A percentile compares a stretch with the other conserved stretches of the same genome.
Evolutionary conservation across 2,329 filamentous ascomycete genomes (phyloP).

Genomic region (Trichoderma hamatum): DNA sequence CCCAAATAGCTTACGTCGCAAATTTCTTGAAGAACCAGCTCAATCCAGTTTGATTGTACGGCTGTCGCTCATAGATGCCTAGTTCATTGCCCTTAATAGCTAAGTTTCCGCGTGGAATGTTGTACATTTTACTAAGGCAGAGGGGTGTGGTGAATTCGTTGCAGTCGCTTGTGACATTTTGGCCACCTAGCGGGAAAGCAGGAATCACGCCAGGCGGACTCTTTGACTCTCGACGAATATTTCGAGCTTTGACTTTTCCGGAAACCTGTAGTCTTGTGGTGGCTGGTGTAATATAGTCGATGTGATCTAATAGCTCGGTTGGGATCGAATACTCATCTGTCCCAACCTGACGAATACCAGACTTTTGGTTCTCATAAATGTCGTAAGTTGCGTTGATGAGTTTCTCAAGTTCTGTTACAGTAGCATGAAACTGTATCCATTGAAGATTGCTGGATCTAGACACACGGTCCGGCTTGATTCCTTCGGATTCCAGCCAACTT

Average conservation of each 20-base stretch:
- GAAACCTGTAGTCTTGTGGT: background rate
- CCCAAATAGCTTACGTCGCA: background rate
- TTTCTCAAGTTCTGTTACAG: background rate
- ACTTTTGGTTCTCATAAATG: background rate
- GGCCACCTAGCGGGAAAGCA: background rate
- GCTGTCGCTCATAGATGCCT: constrained; percentile 5
- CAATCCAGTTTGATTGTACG: constrained; percentile 5
- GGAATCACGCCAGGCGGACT: background rate
- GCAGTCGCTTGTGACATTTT: background rate
- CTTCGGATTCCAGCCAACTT: background rate
- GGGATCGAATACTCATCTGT: constrained; percentile 1
- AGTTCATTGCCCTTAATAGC: background rate
- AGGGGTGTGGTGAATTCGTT: background rate
- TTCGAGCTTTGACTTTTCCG: background rate
- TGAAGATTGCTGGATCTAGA: background rate
- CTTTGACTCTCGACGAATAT: background rate
- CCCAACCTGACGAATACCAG: background rate
- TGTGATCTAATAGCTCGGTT: background rate
- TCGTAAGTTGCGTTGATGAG: background rate
- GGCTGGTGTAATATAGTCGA: constrained; percentile 8
- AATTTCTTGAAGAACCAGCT: background rate
- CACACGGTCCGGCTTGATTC: background rate
- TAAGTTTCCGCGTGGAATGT: background rate
- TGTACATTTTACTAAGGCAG: constrained; percentile 5
- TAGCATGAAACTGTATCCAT: constrained; percentile 16